Base-by-base conservation (phyloP, 805 yeast genomes). In the Monosporozyma solicola region DNA sequence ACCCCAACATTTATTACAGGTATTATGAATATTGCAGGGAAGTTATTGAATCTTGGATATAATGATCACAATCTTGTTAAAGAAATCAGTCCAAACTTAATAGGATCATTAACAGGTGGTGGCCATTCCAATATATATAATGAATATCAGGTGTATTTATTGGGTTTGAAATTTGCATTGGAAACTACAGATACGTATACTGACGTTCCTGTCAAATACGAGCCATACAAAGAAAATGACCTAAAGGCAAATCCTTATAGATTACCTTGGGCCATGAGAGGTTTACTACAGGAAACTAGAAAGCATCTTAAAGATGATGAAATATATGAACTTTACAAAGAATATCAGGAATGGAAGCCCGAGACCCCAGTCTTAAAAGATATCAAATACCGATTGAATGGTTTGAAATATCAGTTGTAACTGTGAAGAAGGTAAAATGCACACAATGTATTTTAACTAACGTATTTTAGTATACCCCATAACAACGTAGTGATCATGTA, bases 41-140 rank as follows among this genome's bases (percentile, higher is more conserved):
- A 80, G 51, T 69, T 91, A 47, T 80, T 85, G 52, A 89, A 92
- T 65, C 59, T 82, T 48, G 98, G 98, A 0, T 77, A 74, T 50
- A 80, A 84, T 49, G 99, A 92, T 64, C 92, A 88, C 64, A 94
- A 90, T 24, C 85, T 94, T 13, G 74, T 92, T 22, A 84, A 84
- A 56, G 97, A 94, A 64, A 77, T 92, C 45, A 87, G 96, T 52
- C 78, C 75, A 44, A 77, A 87, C 0, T 68, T 86, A 56, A 94
- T 95, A 0, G 99, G 99, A 0, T 86, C 96, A 1, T 72, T 94
- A 51, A 92, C 97, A 0, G 97, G 97, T 2, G 91, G 94, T 7
- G 99, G 99, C 0, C 99, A 92, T 66, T 90, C 97, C 0, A 84
- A 79, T 57, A 82, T 94, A 29, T 92, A 92, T 68, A 85, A 87